phyloP scores from a whole-genome alignment of 1,284 basidiomycete species.

The Cerrena zonata region DNA sequence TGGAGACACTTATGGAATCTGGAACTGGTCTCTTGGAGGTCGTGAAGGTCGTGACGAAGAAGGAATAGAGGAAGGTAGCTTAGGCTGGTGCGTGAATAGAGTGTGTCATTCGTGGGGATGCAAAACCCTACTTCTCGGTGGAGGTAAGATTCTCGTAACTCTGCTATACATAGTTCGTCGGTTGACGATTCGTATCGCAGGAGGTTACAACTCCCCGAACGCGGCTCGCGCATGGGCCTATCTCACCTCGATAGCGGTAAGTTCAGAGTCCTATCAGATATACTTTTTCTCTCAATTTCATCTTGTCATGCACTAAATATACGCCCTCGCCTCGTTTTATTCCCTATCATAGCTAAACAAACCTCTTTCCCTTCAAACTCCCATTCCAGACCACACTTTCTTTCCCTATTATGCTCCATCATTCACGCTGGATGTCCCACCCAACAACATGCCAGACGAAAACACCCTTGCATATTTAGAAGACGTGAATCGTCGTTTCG shows the following conservation, averaged over 20 bases:
- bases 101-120: slow-evolving; percentile 55
- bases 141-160: slow-evolving; percentile 36
- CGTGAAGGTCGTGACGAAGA: slow-evolving; percentile 32
- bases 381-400: slow-evolving; percentile 66
- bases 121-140: slow-evolving; percentile 61
- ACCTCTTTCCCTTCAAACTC: slow-evolving; percentile 48
- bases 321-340: background rate
- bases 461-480: slow-evolving; percentile 56
- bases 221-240: slow-evolving; percentile 81
- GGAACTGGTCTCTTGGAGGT: slow-evolving; percentile 69
- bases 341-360: background rate
- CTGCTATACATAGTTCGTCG: slow-evolving; percentile 4
- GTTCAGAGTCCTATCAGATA: slow-evolving; percentile 26
- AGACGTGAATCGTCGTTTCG: slow-evolving; percentile 29
- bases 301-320: slow-evolving; percentile 7
- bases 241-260: slow-evolving; percentile 69
- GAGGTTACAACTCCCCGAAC: slow-evolving; percentile 80
- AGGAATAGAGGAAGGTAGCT: slow-evolving; percentile 40
- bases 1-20: slow-evolving; percentile 73
- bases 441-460: slow-evolving; percentile 66
- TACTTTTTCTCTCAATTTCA: no score
- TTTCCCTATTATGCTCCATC: slow-evolving; percentile 73
- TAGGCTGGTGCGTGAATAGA: slow-evolving; percentile 63
- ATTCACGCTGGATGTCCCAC: slow-evolving; percentile 72
- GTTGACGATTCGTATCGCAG: slow-evolving; percentile 27